Evolutionary conservation across 2,329 filamentous ascomycete species (phyloP).

Genomic region (Penicillium sp.): DNA sequence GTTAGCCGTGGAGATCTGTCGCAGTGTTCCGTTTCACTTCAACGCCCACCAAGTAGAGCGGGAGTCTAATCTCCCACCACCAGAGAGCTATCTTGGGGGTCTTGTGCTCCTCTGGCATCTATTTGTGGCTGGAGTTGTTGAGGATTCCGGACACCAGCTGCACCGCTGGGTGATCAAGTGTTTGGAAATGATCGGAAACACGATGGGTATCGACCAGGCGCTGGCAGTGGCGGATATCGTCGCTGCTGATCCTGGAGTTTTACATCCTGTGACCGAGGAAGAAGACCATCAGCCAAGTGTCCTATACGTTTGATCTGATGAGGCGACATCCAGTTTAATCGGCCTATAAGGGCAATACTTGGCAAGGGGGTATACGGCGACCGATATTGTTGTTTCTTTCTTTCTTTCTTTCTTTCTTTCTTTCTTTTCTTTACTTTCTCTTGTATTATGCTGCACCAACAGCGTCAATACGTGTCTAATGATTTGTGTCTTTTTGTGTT

Average conservation of each 20-base stretch:
- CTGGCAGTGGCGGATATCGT: conserved; percentile 30
- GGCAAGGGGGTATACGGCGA: neutral
- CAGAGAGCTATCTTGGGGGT: conserved; percentile 27
- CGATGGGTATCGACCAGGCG: conserved; percentile 34
- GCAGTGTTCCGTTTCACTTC: conserved; percentile 31
- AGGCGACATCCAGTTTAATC: neutral
- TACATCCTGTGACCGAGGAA: conserved; percentile 18
- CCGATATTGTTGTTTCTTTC: neutral
- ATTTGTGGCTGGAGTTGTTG: conserved; percentile 29
- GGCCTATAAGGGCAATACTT: conserved; percentile 1
- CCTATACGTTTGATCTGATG: neutral
- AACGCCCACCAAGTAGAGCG: conserved; percentile 17
- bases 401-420: neutral
- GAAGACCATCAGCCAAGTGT: conserved; percentile 12
- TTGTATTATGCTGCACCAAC: neutral
- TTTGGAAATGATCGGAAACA: conserved; percentile 28
- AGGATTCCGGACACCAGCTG: conserved; percentile 21
- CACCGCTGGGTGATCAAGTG: conserved; percentile 29
- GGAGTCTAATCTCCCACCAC: conserved; percentile 13
- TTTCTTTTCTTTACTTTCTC: neutral
- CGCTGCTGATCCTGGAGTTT: conserved; percentile 21
- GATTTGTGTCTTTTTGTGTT: neutral
- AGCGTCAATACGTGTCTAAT: neutral
- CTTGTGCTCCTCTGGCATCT: conserved; percentile 33
- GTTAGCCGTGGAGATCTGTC: conserved; percentile 31